Evolutionary conservation across 2,329 filamentous ascomycete genomes (phyloP).

Genomic region (Decorospora gaudefroyi): DNA sequence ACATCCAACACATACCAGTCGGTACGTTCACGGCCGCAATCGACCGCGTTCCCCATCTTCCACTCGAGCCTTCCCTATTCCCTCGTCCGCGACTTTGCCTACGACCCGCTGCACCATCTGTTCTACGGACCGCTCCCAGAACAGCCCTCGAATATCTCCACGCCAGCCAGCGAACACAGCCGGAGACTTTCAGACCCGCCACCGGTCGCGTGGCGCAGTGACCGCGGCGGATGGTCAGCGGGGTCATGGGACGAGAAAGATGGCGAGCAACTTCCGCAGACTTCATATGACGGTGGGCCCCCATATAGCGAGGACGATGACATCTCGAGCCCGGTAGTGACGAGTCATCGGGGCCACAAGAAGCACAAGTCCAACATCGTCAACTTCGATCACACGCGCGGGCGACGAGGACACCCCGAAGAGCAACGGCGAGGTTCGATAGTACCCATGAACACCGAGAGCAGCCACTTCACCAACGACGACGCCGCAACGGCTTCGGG

Average conservation of each 20-base stretch:
- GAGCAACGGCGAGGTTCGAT: slow-evolving; percentile 53
- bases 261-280: slow-evolving; percentile 74
- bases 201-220: slow-evolving; percentile 72
- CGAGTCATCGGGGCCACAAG: slow-evolving; percentile 68
- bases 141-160: slow-evolving; percentile 78
- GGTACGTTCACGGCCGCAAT: slow-evolving; percentile 73
- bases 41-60: slow-evolving; percentile 80
- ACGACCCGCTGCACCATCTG: slow-evolving; percentile 77
- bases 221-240: slow-evolving; percentile 61
- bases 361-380: slow-evolving; percentile 67
- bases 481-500: slow-evolving; percentile 74
- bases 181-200: slow-evolving; percentile 80
- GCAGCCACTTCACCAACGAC: slow-evolving; percentile 72
- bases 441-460: slow-evolving; percentile 64
- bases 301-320: slow-evolving; percentile 97
- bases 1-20: slow-evolving; percentile 45
- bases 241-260: slow-evolving; percentile 56
- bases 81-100: slow-evolving; percentile 95
- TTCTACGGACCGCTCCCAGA: slow-evolving; percentile 92
- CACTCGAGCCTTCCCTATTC: slow-evolving; percentile 85
- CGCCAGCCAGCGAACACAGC: slow-evolving; percentile 75
- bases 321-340: slow-evolving; percentile 83
- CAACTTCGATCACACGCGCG: slow-evolving; percentile 48
- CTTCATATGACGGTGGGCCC: slow-evolving; percentile 78
- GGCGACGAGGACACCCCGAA: slow-evolving; percentile 40